A percentile compares a stretch with the other conserved stretches of the same genome.
Evolutionary conservation across 495 filamentous ascomycete genomes (phyloP).

Genomic region (Xylaria acuta): DNA sequence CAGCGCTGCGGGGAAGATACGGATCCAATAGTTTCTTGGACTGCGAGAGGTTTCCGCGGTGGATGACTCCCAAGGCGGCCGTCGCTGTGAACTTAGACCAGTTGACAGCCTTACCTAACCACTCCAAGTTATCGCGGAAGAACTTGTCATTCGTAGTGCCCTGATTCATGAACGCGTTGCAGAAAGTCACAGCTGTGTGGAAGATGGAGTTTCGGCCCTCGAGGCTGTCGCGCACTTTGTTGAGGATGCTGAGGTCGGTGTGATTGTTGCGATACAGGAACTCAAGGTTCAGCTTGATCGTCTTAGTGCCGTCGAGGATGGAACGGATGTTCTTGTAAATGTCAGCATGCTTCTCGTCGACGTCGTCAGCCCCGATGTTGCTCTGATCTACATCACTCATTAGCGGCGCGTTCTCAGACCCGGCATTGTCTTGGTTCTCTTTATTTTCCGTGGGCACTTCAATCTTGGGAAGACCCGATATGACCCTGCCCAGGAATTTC

Average conservation of each 20-base stretch:
- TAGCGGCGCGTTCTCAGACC: conserved; percentile 54
- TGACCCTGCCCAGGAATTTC: conserved; percentile 91
- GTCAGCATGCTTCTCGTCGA: conserved; percentile 57
- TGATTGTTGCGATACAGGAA: conserved; percentile 96
- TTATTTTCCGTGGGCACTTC: conserved; percentile 59
- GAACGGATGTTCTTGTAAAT: conserved; percentile 80
- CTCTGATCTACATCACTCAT: conserved; percentile 43
- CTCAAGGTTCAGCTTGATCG: conserved; percentile 91
- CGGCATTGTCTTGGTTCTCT: conserved; percentile 57
- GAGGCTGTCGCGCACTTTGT: conserved; percentile 93
- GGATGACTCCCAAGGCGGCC: conserved; percentile 94
- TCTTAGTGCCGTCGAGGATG: conserved; percentile 89
- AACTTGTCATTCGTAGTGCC: conserved; percentile 97
- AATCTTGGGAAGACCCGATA: conserved; percentile 72
- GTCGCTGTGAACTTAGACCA: conserved; percentile 99
- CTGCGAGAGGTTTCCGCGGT: conserved; percentile 90
- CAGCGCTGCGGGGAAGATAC: conserved; percentile 82
- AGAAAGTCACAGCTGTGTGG: conserved; percentile 94
- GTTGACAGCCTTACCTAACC: conserved; percentile 98
- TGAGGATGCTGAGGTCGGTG: conserved; percentile 81
- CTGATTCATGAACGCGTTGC: conserved; percentile 99
- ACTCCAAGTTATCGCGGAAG: conserved; percentile 96
- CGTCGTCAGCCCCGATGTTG: conserved; percentile 42
- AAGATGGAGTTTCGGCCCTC: conserved; percentile 98
- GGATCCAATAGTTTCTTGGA: conserved; percentile 92